phyloP scores from a whole-genome alignment of 176 grass and related monocot species.

The Tillandsia fasciculata region DNA sequence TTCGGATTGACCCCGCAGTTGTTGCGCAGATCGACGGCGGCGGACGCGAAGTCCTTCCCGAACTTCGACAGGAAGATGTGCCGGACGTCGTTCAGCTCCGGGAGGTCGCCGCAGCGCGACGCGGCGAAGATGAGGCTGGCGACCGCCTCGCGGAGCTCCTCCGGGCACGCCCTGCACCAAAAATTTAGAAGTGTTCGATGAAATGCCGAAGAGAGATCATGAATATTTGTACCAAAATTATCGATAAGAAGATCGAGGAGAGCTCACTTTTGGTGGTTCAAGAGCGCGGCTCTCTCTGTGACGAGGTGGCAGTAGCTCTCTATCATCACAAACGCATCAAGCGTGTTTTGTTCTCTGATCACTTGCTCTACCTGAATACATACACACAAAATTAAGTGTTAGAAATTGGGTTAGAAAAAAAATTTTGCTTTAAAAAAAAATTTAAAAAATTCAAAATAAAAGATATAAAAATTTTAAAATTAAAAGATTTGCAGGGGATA shows the following conservation, averaged over 20 bases:
- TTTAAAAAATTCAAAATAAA: no score
- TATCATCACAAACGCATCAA: slow-evolving; percentile 52
- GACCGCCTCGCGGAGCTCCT: slow-evolving; percentile 77
- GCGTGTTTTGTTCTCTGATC: slow-evolving; percentile 56
- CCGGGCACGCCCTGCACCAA: slow-evolving; percentile 44
- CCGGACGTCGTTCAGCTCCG: slow-evolving; percentile 61
- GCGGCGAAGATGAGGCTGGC: slow-evolving; percentile 58
- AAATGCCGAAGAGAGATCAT: neutral
- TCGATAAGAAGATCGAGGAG: neutral
- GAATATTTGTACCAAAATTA: no score
- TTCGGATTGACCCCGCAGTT: slow-evolving; percentile 53
- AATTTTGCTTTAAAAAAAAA: neutral
- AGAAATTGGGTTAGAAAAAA: neutral
- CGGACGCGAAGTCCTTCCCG: slow-evolving; percentile 49
- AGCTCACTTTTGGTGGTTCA: slow-evolving; percentile 38
- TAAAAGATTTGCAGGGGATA: no score
- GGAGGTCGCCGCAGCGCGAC: slow-evolving; percentile 57
- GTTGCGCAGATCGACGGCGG: slow-evolving; percentile 40
- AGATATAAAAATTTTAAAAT: no score
- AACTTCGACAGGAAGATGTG: slow-evolving; percentile 43
- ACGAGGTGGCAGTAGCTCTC: slow-evolving; percentile 60
- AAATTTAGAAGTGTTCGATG: neutral
- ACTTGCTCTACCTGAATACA: slow-evolving; percentile 60
- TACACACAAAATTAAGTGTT: no score
- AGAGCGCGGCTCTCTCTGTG: slow-evolving; percentile 34